These are phyloP conservation scores for Penicillium crustosum DNA, from an alignment of 2,329 filamentous ascomycete genomes.

Conservation along the genomic window DNA sequence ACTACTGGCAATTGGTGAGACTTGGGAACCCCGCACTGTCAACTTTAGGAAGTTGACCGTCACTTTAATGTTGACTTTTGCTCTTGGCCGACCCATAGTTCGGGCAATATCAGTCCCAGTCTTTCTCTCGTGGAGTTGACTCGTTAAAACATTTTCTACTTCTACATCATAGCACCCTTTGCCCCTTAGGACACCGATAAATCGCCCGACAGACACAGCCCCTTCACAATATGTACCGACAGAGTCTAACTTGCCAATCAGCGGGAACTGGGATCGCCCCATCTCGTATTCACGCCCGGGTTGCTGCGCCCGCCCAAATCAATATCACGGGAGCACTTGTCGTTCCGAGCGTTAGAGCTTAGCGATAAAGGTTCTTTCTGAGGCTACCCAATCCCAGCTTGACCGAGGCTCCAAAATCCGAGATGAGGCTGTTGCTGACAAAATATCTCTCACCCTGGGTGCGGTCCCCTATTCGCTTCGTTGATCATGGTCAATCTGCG, in stretches of 20 bases:
- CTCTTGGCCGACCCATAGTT: background rate
- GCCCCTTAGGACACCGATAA: background rate
- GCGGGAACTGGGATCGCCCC: background rate
- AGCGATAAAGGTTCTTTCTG: background rate
- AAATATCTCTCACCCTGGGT: constrained; percentile 1
- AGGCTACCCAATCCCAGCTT: constrained; percentile 4
- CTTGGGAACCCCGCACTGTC: background rate
- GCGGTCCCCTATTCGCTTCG: constrained; percentile 1
- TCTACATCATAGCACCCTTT: background rate
- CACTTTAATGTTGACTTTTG: background rate
- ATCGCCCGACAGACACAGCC: constrained; percentile 9
- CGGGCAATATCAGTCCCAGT: background rate
- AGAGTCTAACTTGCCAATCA: constrained; percentile 15
- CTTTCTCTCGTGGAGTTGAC: background rate
- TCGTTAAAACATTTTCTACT: background rate
- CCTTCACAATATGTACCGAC: constrained; percentile 9
- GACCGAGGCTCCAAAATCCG: background rate
- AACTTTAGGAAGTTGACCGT: background rate
- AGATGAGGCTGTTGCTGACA: constrained; percentile 25
- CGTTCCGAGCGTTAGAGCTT: background rate
- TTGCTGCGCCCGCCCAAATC: constrained; percentile 7
- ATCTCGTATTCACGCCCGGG: constrained; percentile 21
- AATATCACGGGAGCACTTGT: constrained; percentile 13
- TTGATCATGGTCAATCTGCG: constrained; percentile 1
- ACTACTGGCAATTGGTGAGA: background rate